Percentiles rank a stretch among this genome's conserved stretches.
These are phyloP conservation scores for Boletus reticulatus DNA, from an alignment of 768 basidiomycete genomes.

Conservation along the genomic window DNA sequence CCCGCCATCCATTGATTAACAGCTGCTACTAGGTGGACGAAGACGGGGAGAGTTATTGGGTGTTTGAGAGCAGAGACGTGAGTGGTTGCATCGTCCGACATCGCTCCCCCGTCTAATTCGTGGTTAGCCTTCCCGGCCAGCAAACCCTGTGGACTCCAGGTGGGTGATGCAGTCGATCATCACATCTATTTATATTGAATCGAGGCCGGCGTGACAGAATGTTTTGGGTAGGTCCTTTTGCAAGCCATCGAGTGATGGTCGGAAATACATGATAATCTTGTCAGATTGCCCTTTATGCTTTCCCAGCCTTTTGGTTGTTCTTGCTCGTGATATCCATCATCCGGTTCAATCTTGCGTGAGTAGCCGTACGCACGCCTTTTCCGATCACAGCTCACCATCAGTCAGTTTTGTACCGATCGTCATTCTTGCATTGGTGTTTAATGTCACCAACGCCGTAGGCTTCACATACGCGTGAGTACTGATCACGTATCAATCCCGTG, in stretches of 20 bases:
- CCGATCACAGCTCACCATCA: conserved; percentile 8
- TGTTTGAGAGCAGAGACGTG: conserved; percentile 96
- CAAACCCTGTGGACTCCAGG: conserved; percentile 87
- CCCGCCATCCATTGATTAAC: neutral
- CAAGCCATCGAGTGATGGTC: conserved; percentile 4
- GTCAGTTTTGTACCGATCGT: conserved; percentile 93
- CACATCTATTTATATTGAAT: conserved; percentile 4
- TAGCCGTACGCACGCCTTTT: conserved; percentile 15
- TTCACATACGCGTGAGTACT: conserved; percentile 87
- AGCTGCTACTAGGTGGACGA: conserved; percentile 73
- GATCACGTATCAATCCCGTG: conserved; percentile 3
- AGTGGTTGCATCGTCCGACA: conserved; percentile 26
- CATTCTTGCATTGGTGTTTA: conserved; percentile 91
- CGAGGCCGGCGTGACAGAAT: conserved; percentile 49
- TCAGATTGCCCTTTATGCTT: conserved; percentile 85
- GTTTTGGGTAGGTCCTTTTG: conserved; percentile 72
- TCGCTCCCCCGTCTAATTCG: conserved; percentile 9
- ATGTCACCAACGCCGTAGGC: conserved; percentile 91
- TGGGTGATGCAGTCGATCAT: conserved; percentile 35
- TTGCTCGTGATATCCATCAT: conserved; percentile 87
- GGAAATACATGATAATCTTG: conserved; percentile 14
- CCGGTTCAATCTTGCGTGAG: conserved; percentile 85
- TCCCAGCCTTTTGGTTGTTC: conserved; percentile 84
- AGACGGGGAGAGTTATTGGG: conserved; percentile 95
- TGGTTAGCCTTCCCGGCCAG: conserved; percentile 76